Conservation (phyloP, 768 basidiomycete genomes). For the Suillus clintonianus region DNA sequence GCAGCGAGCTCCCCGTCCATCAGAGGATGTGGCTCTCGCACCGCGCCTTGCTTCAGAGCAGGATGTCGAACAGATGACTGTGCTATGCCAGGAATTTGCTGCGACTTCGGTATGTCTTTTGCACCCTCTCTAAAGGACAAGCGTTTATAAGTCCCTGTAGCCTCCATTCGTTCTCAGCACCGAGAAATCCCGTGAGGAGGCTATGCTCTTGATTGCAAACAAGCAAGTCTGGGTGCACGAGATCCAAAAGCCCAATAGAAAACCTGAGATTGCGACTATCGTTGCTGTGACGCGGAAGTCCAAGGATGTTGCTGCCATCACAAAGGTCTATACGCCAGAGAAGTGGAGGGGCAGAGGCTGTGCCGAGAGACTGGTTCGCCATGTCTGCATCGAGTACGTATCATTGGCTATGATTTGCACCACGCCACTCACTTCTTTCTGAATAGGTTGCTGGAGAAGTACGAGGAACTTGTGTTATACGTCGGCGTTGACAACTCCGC, state of each 20-base stretch:
- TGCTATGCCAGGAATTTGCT: conserved; percentile 59
- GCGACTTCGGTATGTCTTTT: conserved; percentile 50
- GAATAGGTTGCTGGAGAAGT: conserved; percentile 36
- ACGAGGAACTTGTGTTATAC: conserved; percentile 60
- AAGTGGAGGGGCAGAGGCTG: conserved; percentile 53
- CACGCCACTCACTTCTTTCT: conserved; percentile 9
- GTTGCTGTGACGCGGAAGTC: conserved; percentile 69
- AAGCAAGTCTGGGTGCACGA: conserved; percentile 63
- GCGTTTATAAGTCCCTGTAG: conserved; percentile 30
- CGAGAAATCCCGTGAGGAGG: conserved; percentile 50
- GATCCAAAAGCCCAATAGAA: conserved; percentile 29
- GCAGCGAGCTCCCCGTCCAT: neutral
- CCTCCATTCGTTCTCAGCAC: conserved; percentile 53
- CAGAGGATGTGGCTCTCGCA: conserved; percentile 19
- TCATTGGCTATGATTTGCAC: neutral
- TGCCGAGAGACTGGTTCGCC: conserved; percentile 62
- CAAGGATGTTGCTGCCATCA: conserved; percentile 58
- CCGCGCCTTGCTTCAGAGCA: conserved; percentile 34
- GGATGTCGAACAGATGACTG: conserved; percentile 40
- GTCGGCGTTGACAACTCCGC: conserved; percentile 56
- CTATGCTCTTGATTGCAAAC: conserved; percentile 46
- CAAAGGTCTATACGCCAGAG: conserved; percentile 69
- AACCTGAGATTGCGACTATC: conserved; percentile 56
- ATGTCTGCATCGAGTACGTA: conserved; percentile 57
- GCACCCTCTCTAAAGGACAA: neutral